Evolutionary conservation across 345 rosid genomes (phyloP).

Genomic region (Sisymbrium irio): DNA sequence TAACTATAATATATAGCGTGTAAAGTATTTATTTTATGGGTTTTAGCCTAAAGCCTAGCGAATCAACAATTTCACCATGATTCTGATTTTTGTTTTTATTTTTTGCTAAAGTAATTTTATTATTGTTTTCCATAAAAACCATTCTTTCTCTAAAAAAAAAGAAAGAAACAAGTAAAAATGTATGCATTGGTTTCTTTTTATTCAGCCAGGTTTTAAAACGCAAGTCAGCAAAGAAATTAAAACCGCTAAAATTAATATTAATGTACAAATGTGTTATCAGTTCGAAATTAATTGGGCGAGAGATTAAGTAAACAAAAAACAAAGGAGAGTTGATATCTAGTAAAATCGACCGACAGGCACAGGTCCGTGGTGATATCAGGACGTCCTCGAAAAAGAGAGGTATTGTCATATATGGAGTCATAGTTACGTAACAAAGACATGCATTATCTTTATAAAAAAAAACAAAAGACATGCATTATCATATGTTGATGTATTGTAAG

Average conservation of each 20-base stretch:
- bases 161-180: background rate
- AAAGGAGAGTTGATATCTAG: background rate
- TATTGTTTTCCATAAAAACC: background rate
- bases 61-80: background rate
- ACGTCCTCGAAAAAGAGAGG: conserved; percentile 23
- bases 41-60: too few relatives aligned
- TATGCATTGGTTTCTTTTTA: background rate
- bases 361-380: conserved; percentile 13
- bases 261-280: background rate
- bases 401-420: conserved; percentile 30
- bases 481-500: conserved; percentile 28
- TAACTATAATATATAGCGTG: too few relatives aligned
- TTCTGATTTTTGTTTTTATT: background rate
- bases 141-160: background rate
- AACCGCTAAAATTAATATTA: background rate
- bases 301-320: background rate
- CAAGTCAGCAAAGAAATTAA: background rate
- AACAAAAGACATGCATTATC: conserved; percentile 19
- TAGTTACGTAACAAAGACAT: conserved; percentile 18
- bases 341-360: conserved; percentile 25
- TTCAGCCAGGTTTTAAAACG: background rate
- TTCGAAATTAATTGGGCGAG: background rate
- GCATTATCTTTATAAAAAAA: too few relatives aligned
- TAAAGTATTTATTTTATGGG: too few relatives aligned
- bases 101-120: too few relatives aligned